Evolutionary conservation across 306 rosid species (phyloP), one percentile per base, ranked within the genome.

Genomic region (Senna siamea): DNA sequence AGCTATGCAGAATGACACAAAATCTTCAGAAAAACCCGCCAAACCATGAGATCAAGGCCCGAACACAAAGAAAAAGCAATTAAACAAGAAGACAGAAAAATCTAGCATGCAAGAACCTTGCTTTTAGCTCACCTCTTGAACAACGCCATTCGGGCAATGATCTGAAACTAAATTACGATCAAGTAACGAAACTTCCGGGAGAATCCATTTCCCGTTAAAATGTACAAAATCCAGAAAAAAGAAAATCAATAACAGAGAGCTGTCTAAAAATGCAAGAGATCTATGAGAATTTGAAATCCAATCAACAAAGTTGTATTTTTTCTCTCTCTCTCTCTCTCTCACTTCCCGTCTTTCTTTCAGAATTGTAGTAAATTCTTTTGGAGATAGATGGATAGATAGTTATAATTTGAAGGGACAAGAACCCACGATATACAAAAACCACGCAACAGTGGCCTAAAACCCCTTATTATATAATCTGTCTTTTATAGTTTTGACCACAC

Each of bases 371-470:
- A 35, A 14, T 57, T 72, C 51, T 51, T 7, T 20, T 51, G 1
- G 30, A 52, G 68, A 59, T 50, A 58, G 81, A 76, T 72, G 76
- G 66, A 80, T 70, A 54, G 64, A 66, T 44, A 55, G 81, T 69
- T 22, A 76, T 77, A 19, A 46, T 65, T 70, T 68, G 41, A 56
- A 56, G 67, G 66, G 85, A 86, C 83, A 80, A 76, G 74, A 76
- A 76, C 87, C 81, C 84, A 80, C 73, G 77, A 47, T 77, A 52
- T 35, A 79, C 79, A 79, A 84, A 85, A 80, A 79, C 77, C 80
- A 85, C 69, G 84, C 85, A 84, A 90, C 88, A 88, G 84, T 83
- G 62, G 66, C 85, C 85, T 81, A 88, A 88, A 92, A 88, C 96
- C 98, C 93, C 72, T 8, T 62, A 68, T 76, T 73, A 72, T 20